Base-by-base conservation (phyloP, 352 stramenopile genomes). In the Phytophthora capsici region DNA sequence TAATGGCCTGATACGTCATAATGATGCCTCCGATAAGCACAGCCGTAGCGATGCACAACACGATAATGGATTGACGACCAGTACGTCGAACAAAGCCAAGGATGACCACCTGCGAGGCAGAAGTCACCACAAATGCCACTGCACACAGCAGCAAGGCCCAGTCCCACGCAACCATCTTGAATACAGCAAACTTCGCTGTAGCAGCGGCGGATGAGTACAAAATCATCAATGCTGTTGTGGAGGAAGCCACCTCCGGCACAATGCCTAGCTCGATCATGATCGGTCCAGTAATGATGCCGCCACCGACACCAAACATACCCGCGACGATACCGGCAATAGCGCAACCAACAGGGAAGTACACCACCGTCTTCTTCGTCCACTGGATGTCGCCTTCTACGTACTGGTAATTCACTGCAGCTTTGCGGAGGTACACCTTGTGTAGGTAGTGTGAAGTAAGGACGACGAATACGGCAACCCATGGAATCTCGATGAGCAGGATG, bases 181-280 rank as follows among this genome's bases (percentile, higher is more conserved):
- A 84, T 19, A 88, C 57, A 2, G 68, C 63, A 22, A 75, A 86
- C 50, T 89, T 85, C 23, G 65, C 65, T 1, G 75, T 80, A 0
- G 77, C 75, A 6, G 75, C 75, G 0, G 69, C 68, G 2, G 78
- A 75, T 6, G 77, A 81, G 48, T 82, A 88, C 44, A 88, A 57
- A 37, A 86, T 77, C 51, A 88, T 75, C 23, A 84, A 38, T 19
- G 81, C 74, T 20, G 52, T 85, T 3, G 65, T 88, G 10, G 80
- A 72, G 4, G 73, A 80, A 4, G 71, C 67, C 14, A 89, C 82
- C 43, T 86, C 71, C 0, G 82, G 77, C 4, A 84, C 46, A 28
- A 90, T 75, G 9, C 78, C 80, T 60, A 86, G 55, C 52, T 89
- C 80, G 17, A 91, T 72, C 74, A 88, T 75, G 17, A 91, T 60